Conservation (phyloP, 768 basidiomycete genomes). For the Phaeotremella skinneri region DNA sequence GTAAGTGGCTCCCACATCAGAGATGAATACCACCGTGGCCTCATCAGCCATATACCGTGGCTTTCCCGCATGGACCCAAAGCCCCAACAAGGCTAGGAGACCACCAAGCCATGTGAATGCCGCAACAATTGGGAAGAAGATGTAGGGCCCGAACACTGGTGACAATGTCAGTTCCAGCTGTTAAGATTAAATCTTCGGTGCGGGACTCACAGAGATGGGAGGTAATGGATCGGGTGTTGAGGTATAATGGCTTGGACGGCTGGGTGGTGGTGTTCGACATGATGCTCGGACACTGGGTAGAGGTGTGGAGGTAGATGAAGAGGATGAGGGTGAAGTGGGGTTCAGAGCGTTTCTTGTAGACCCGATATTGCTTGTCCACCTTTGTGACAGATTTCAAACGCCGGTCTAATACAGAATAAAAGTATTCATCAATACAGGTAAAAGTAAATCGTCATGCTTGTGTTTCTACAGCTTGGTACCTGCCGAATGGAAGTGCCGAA, state of each 20-base stretch:
- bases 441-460: too few relatives aligned
- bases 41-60: slow-evolving; percentile 46
- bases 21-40: slow-evolving; percentile 50
- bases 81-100: slow-evolving; percentile 41
- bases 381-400: too few relatives aligned
- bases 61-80: slow-evolving; percentile 48
- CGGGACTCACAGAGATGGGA: slow-evolving; percentile 39
- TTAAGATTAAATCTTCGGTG: not conserved
- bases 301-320: too few relatives aligned
- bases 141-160: slow-evolving; percentile 48
- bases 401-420: too few relatives aligned
- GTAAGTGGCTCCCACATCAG: slow-evolving; percentile 48
- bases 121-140: slow-evolving; percentile 42
- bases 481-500: too few relatives aligned
- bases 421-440: too few relatives aligned
- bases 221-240: slow-evolving; percentile 41
- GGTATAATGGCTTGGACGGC: slow-evolving; percentile 12
- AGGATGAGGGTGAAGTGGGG: too few relatives aligned
- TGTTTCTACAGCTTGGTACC: too few relatives aligned
- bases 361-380: too few relatives aligned
- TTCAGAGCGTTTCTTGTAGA: too few relatives aligned
- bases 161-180: not conserved
- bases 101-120: slow-evolving; percentile 47
- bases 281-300: too few relatives aligned
- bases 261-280: too few relatives aligned